Conservation (phyloP, 2,329 filamentous ascomycete genomes). For the Epichloe festucae region DNA sequence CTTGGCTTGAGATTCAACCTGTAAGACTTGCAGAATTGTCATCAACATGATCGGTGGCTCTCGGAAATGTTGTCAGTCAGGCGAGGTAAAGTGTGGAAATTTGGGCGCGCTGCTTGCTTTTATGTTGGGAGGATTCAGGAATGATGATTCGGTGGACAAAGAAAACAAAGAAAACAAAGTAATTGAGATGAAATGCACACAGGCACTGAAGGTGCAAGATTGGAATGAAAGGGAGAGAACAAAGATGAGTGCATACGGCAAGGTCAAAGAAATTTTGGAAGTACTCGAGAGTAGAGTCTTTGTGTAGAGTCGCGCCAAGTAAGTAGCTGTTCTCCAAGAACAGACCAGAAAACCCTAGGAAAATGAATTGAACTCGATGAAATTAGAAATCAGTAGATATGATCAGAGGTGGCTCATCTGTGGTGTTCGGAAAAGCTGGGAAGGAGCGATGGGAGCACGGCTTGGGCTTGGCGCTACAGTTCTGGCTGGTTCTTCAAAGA, state of each 20-base stretch:
- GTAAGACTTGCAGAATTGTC: too few relatives aligned
- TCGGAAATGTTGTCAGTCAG: background rate
- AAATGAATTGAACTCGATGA: background rate
- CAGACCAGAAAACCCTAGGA: background rate
- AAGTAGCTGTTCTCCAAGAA: background rate
- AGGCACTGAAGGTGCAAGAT: background rate
- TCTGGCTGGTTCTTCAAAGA: background rate
- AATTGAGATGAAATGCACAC: background rate
- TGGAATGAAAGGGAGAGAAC: background rate
- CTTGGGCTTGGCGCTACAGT: background rate
- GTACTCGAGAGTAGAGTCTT: background rate
- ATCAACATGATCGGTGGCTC: background rate
- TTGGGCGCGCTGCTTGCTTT: too few relatives aligned
- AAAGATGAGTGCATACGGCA: background rate
- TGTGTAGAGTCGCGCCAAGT: background rate
- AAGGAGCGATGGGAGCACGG: background rate
- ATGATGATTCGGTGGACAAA: background rate
- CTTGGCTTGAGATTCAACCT: background rate
- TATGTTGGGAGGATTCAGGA: too few relatives aligned
- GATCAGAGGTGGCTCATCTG: background rate
- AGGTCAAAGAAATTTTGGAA: background rate
- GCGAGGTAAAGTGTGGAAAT: background rate
- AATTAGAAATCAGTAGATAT: background rate
- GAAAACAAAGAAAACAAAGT: background rate
- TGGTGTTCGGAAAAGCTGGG: background rate